These are phyloP conservation scores for Exophiala calicioides DNA, from an alignment of 2,329 filamentous ascomycete genomes.

Conservation along the genomic window DNA sequence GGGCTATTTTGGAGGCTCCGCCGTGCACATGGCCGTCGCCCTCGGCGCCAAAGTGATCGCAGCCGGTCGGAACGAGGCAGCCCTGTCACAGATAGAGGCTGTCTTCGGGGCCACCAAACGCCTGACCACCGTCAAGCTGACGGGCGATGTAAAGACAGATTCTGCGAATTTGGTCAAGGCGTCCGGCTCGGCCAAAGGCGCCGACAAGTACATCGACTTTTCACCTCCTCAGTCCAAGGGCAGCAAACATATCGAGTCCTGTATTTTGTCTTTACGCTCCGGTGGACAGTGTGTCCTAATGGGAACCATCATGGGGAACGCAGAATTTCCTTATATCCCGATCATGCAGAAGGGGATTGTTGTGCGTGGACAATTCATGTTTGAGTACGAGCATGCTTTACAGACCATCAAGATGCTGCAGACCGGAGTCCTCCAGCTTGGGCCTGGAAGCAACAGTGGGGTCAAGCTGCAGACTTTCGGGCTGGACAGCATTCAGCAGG, in stretches of 20 bases:
- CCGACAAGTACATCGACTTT: slow-evolving; percentile 52
- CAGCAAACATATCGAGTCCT: slow-evolving; percentile 3
- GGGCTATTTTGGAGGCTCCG: slow-evolving; percentile 50
- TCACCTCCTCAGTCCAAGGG: slow-evolving; percentile 40
- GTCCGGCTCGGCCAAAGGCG: slow-evolving; percentile 32
- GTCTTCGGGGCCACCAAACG: slow-evolving; percentile 8
- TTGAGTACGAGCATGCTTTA: slow-evolving; percentile 1
- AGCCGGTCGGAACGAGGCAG: slow-evolving; percentile 44
- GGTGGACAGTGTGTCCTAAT: not conserved
- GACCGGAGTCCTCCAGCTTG: slow-evolving; percentile 2
- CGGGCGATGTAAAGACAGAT: slow-evolving; percentile 43
- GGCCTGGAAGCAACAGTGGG: slow-evolving; percentile 1
- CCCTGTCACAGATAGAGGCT: not conserved
- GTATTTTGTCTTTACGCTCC: not conserved
- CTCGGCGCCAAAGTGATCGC: slow-evolving; percentile 54
- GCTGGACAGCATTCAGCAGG: slow-evolving; percentile 2
- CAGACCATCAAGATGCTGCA: slow-evolving; percentile 9
- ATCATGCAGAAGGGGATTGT: slow-evolving; percentile 4
- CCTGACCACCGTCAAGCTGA: slow-evolving; percentile 44
- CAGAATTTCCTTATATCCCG: slow-evolving; percentile 5
- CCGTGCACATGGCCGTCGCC: slow-evolving; percentile 49
- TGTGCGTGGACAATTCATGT: slow-evolving; percentile 9
- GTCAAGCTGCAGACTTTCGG: slow-evolving; percentile 1
- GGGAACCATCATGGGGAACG: slow-evolving; percentile 1
- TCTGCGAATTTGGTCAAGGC: slow-evolving; percentile 36